A percentile compares a stretch with the other conserved stretches of the same genome.
phyloP scores from a whole-genome alignment of 1,139 yeast genomes.

The Pneumocystis wakefieldiae region DNA sequence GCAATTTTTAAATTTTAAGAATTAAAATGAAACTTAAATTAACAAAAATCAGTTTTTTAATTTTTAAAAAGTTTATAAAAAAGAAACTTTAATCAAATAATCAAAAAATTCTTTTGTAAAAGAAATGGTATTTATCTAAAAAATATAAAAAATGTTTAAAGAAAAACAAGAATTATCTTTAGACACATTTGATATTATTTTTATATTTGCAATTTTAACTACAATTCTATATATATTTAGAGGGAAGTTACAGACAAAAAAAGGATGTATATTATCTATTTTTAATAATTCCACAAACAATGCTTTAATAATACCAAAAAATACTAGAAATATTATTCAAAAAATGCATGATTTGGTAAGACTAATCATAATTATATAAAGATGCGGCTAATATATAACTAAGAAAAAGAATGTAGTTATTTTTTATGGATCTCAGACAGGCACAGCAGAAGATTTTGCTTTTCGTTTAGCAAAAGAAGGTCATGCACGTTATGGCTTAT shows the following conservation, averaged over 20 bases:
- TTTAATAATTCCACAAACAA: conserved; percentile 13
- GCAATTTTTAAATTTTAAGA: background rate
- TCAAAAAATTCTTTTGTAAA: background rate
- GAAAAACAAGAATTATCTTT: background rate
- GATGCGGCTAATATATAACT: background rate
- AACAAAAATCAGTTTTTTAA: background rate
- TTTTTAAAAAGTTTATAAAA: background rate
- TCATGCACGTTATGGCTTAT: conserved; percentile 63
- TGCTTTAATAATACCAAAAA: conserved; percentile 4
- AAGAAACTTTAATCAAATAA: background rate
- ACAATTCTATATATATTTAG: background rate
- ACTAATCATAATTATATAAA: background rate
- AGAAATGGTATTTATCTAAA: background rate
- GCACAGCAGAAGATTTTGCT: conserved; percentile 98
- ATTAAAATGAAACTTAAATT: background rate
- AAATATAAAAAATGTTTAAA: background rate
- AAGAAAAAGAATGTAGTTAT: conserved; percentile 56
- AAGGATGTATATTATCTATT: background rate
- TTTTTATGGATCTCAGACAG: conserved; percentile 94
- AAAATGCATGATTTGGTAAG: conserved; percentile 37
- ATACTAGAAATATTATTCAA: conserved; percentile 36
- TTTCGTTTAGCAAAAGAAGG: conserved; percentile 80
- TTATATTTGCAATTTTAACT: background rate
- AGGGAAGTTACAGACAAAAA: background rate
- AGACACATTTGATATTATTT: background rate